Base-by-base conservation (phyloP, 192 early-diverging fungal species). In the Linnemannia schmuckeri region DNA sequence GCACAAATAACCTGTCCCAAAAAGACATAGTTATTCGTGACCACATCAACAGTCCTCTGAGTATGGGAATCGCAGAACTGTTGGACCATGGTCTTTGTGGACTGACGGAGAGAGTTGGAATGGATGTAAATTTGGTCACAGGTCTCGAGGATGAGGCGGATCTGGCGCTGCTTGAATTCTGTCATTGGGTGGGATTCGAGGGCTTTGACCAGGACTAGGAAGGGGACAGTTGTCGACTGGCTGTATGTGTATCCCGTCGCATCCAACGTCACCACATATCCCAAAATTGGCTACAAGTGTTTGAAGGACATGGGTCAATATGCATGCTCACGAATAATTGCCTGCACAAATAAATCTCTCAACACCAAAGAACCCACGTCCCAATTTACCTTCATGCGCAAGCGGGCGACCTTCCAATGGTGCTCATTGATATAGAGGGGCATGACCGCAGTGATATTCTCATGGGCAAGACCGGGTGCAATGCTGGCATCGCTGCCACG, bases 1-100 rank as follows among this genome's bases (percentile, higher is more conserved):
- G 89, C 89, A 66, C 83, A 88, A n/a, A 90, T 75, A n/a, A 88
- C 52, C 61, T 90, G 89, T 13, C 87, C 89, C 30, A 90, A 66
- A 40, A 83, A 88, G 52, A 90, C 81, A 30, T 82, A 80, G 71
- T 81, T 80, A 78, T 90, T 90, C n/a, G 80, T 77, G 15, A 90
- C 73, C 22, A 82, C 78, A 70, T 90, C 89, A n/a, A 88, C 88
- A 13, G 89, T 90, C 2, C 89, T 74, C 42, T 87, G 81, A 6
- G 68, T 30, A 18, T 88, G 89, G 0, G 81, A 83, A 1, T 38
- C 54, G 41, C 80, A 77, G 33, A 75, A 90, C 41, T 85, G 76
- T 70, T 82, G 57, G 30, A 90, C 81, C 76, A 88, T 42, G 8
- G 44, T 69, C 47, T 81, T 88, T n/a, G 87, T 90, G 27, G 70